These are phyloP conservation scores for Hawksworthiomyces lignivorus DNA, from an alignment of 2,329 filamentous ascomycete genomes.

Conservation along the genomic window DNA sequence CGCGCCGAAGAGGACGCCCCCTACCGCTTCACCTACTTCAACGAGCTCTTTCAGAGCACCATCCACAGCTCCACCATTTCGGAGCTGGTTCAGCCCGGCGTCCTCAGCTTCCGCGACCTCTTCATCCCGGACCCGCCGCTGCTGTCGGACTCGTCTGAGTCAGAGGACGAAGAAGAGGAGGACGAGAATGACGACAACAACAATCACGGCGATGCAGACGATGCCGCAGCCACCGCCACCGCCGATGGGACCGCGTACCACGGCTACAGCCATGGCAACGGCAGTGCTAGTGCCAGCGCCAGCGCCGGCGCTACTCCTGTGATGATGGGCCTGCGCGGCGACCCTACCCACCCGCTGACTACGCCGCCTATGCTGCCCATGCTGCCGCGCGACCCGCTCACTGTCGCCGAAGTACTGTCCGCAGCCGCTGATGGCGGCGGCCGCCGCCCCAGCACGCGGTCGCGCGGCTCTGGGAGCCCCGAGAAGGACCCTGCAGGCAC, in stretches of 20 bases:
- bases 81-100: constrained; percentile 79
- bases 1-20: constrained; percentile 81
- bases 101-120: constrained; percentile 75
- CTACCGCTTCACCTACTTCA: constrained; percentile 97
- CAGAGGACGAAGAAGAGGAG: constrained; percentile 55
- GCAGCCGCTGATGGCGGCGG: constrained; percentile 1
- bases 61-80: constrained; percentile 95
- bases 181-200: constrained; percentile 20
- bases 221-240: no score
- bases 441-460: neutral
- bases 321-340: neutral
- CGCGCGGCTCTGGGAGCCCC: constrained; percentile 4
- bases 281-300: no score
- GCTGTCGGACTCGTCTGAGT: constrained; percentile 65
- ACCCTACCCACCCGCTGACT: neutral
- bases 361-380: no score
- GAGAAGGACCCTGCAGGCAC: constrained; percentile 5
- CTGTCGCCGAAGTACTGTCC: constrained; percentile 4
- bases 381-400: constrained; percentile 3
- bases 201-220: neutral
- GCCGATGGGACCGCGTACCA: no score
- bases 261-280: no score
- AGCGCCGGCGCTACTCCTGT: no score
- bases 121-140: constrained; percentile 82
- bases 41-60: constrained; percentile 91